Conservation (phyloP, 2,329 filamentous ascomycete genomes). For the Sordariomycetes sp. region DNA sequence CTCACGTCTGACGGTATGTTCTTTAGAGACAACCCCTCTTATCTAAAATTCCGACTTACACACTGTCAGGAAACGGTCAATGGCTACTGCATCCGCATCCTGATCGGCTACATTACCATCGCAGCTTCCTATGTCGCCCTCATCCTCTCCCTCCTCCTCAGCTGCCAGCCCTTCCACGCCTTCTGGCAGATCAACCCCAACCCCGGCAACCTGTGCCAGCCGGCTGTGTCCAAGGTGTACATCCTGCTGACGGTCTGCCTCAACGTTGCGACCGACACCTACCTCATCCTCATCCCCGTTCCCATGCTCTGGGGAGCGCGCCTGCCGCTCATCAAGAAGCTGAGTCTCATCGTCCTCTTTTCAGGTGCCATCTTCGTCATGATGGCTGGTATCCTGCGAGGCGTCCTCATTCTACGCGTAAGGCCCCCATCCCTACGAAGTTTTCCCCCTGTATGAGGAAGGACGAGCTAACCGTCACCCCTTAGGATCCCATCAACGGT, state of each 20-base stretch:
- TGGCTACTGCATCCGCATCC: conserved; percentile 15
- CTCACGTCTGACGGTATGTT: conserved; percentile 12
- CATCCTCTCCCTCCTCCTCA: conserved; percentile 20
- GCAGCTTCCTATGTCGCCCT: conserved; percentile 21
- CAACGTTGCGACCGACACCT: conserved; percentile 29
- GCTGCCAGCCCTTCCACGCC: conserved; percentile 22
- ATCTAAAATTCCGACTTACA: not conserved
- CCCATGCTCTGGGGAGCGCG: conserved; percentile 44
- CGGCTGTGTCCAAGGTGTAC: conserved; percentile 27
- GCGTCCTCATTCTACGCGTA: conserved; percentile 29
- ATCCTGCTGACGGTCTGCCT: conserved; percentile 23
- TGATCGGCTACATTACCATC: conserved; percentile 23
- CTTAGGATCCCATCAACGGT: conserved; percentile 8
- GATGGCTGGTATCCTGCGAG: conserved; percentile 42
- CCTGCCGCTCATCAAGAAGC: conserved; percentile 38
- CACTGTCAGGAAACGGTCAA: conserved; percentile 11
- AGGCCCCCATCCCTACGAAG: not conserved
- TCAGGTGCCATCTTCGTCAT: conserved; percentile 47
- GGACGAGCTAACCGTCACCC: not conserved
- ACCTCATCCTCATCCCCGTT: conserved; percentile 28
- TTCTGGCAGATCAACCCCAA: conserved; percentile 33
- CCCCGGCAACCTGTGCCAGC: conserved; percentile 29
- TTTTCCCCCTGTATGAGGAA: too few species aligned
- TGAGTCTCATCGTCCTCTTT: conserved; percentile 43
- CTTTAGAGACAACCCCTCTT: too few species aligned